These are phyloP conservation scores for Flammula alnicola DNA, from an alignment of 1,284 basidiomycete species.

Conservation along the genomic window DNA sequence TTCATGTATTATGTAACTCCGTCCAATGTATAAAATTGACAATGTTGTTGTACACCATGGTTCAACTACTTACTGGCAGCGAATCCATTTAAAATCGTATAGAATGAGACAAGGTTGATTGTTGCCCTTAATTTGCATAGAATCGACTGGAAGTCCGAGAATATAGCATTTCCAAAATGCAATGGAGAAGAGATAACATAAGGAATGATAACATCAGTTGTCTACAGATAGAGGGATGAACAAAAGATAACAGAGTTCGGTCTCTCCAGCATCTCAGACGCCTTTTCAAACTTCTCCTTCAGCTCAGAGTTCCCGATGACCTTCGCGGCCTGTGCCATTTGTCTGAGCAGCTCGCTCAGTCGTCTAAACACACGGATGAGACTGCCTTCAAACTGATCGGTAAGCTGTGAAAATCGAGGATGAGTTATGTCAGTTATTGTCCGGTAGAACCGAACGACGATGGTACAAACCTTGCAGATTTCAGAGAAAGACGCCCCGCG, in stretches of 20 bases:
- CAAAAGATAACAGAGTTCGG: conserved; percentile 95
- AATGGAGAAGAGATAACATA: too few relatives aligned
- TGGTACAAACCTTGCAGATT: conserved; percentile 83
- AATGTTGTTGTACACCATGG: too few relatives aligned
- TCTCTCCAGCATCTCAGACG: conserved; percentile 88
- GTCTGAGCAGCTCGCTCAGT: conserved; percentile 91
- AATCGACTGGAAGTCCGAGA: too few relatives aligned
- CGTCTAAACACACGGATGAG: conserved; percentile 94
- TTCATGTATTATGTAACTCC: too few relatives aligned
- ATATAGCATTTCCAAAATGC: too few relatives aligned
- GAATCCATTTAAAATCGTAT: too few relatives aligned
- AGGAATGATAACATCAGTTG: too few relatives aligned
- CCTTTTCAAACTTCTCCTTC: conserved; percentile 88
- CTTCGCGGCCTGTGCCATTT: conserved; percentile 94
- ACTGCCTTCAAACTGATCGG: conserved; percentile 96
- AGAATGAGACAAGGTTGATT: too few relatives aligned
- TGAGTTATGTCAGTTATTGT: not conserved
- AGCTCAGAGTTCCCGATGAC: conserved; percentile 96
- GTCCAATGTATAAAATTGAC: too few relatives aligned
- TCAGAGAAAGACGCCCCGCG: conserved; percentile 96
- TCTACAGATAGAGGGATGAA: conserved; percentile 80
- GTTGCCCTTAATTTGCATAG: too few relatives aligned
- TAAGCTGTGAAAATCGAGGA: conserved; percentile 57
- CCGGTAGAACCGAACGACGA: not conserved
- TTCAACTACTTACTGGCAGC: too few relatives aligned